These are phyloP conservation scores for Limonium bicolor DNA, from an alignment of 148 eudicot genomes.

Conservation along the genomic window DNA sequence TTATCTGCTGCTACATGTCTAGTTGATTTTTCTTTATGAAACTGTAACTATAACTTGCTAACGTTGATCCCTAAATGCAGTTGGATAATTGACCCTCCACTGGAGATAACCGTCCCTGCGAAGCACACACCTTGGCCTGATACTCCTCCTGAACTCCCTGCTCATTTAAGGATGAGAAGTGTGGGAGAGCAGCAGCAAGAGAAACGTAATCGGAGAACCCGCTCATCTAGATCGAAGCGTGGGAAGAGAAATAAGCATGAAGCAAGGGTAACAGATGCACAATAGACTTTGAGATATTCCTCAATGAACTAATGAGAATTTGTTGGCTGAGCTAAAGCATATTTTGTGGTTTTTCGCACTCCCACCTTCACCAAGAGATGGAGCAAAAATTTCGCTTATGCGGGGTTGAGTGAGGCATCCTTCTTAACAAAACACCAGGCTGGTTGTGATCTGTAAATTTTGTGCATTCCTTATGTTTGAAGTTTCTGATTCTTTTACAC, in stretches of 20 bases:
- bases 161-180: constrained; percentile 21
- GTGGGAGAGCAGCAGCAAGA: constrained; percentile 26
- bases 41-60: background rate
- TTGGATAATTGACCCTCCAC: constrained; percentile 80
- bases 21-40: background rate
- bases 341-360: too few relatives aligned
- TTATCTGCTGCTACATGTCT: background rate
- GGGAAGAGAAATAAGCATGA: constrained; percentile 62
- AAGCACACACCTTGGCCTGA: constrained; percentile 98
- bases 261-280: constrained; percentile 32
- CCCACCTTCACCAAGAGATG: background rate
- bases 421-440: background rate
- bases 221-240: constrained; percentile 36
- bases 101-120: constrained; percentile 90
- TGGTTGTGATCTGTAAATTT: background rate
- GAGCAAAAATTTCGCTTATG: background rate
- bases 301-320: constrained; percentile 23
- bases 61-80: constrained; percentile 29
- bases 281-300: constrained; percentile 17
- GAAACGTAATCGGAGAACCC: constrained; percentile 45
- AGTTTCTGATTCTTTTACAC: too few relatives aligned
- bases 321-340: too few relatives aligned
- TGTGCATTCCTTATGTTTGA: background rate
- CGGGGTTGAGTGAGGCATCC: background rate
- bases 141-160: constrained; percentile 57